phyloP scores from a whole-genome alignment of 768 basidiomycete genomes.

The Cubamyces lactineus region DNA sequence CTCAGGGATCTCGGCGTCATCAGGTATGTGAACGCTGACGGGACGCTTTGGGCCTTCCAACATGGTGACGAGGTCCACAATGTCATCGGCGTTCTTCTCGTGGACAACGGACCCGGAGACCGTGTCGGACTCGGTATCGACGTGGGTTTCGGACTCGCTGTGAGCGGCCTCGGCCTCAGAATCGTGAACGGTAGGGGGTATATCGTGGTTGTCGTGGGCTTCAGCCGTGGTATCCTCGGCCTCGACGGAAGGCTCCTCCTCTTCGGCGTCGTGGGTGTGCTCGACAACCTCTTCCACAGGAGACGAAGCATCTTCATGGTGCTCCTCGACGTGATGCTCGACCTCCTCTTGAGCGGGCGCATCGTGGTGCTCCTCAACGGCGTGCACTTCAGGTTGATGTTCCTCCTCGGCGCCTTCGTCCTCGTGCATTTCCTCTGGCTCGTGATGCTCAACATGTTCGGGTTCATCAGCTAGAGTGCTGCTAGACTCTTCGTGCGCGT shows the following conservation, averaged over 20 bases:
- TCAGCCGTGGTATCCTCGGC: constrained; percentile 14
- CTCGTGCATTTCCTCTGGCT: constrained; percentile 27
- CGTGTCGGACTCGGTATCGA: constrained; percentile 27
- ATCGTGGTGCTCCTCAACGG: background rate
- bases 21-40: constrained; percentile 25
- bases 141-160: constrained; percentile 18
- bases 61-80: constrained; percentile 69
- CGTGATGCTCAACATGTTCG: constrained; percentile 25
- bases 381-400: constrained; percentile 20
- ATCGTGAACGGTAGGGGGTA: background rate
- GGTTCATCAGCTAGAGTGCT: constrained; percentile 26
- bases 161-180: constrained; percentile 20
- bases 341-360: background rate
- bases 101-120: constrained; percentile 26
- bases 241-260: background rate
- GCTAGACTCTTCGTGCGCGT: constrained; percentile 27
- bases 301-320: background rate
- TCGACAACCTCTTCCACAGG: background rate
- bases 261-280: constrained; percentile 1
- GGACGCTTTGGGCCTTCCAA: constrained; percentile 46
- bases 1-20: constrained; percentile 30
- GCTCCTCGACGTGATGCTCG: background rate
- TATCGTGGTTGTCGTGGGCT: background rate
- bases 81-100: constrained; percentile 41
- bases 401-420: constrained; percentile 12